Percentiles rank a stretch among this genome's conserved stretches.
Conservation (phyloP, 2,329 filamentous ascomycete species). For the Penicillium nordicum region DNA sequence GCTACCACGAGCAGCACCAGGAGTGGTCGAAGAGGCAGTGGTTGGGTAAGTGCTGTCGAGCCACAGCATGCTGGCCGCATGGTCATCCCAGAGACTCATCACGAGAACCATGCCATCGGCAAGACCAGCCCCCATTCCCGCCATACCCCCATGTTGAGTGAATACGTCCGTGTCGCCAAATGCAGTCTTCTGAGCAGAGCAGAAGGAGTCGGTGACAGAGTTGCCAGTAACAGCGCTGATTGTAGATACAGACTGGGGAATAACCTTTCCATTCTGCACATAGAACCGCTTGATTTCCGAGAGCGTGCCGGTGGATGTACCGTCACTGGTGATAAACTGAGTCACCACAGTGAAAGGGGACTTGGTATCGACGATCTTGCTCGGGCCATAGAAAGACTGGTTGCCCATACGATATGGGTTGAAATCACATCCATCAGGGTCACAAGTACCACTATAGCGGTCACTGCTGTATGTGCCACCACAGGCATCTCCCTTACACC, state of each 20-base stretch:
- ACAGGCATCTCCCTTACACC: conserved; percentile 51
- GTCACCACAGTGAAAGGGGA: conserved; percentile 63
- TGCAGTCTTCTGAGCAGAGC: conserved; percentile 52
- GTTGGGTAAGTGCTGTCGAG: conserved; percentile 64
- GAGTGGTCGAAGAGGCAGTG: conserved; percentile 38
- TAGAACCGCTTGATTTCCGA: conserved; percentile 63
- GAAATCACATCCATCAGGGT: conserved; percentile 70
- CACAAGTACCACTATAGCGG: conserved; percentile 61
- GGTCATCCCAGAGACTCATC: conserved; percentile 61
- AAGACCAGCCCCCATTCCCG: conserved; percentile 15
- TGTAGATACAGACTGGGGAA: conserved; percentile 52
- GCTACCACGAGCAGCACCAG: conserved; percentile 53
- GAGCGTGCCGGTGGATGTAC: conserved; percentile 52
- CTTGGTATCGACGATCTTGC: conserved; percentile 56
- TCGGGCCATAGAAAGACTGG: conserved; percentile 59
- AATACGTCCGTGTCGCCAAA: conserved; percentile 57
- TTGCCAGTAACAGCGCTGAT: conserved; percentile 50
- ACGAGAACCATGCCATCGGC: conserved; percentile 56
- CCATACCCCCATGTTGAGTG: conserved; percentile 53
- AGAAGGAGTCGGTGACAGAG: conserved; percentile 57
- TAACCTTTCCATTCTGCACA: conserved; percentile 59
- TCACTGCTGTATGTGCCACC: conserved; percentile 51
- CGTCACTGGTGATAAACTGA: conserved; percentile 57
- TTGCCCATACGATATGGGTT: conserved; percentile 65
- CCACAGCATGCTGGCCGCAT: conserved; percentile 68